A percentile compares a stretch with the other conserved stretches of the same genome.
Evolutionary conservation across 495 filamentous ascomycete species (phyloP).

Genomic region (Cenococcum geophilum): DNA sequence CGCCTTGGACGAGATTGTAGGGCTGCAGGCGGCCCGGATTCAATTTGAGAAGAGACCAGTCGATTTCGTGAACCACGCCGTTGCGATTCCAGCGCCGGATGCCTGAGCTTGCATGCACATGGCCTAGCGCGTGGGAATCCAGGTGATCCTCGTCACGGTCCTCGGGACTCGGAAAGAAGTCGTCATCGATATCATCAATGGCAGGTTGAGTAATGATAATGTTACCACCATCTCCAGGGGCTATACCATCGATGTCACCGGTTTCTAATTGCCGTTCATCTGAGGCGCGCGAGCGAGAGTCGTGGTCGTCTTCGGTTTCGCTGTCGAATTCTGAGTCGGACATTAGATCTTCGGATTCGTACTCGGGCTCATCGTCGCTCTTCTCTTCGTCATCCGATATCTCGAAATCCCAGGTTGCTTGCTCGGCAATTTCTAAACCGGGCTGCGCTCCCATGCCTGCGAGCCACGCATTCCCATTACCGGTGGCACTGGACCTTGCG

Average conservation of each 20-base stretch:
- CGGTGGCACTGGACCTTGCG: conserved; percentile 24
- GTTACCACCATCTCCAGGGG: conserved; percentile 63
- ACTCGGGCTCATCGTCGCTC: conserved; percentile 26
- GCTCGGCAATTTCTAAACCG: conserved; percentile 18
- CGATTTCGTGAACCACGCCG: conserved; percentile 78
- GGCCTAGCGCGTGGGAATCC: conserved; percentile 67
- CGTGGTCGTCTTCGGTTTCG: conserved; percentile 17
- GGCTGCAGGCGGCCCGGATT: conserved; percentile 61
- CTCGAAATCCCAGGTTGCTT: conserved; percentile 24
- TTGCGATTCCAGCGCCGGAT: conserved; percentile 62
- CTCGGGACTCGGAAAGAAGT: conserved; percentile 61
- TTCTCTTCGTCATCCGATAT: conserved; percentile 33
- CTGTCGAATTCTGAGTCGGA: conserved; percentile 47
- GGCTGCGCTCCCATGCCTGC: conserved; percentile 28
- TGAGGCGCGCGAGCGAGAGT: background rate
- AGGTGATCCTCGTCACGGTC: conserved; percentile 69
- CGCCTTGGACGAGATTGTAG: conserved; percentile 56
- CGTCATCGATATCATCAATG: conserved; percentile 74
- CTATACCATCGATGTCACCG: conserved; percentile 79
- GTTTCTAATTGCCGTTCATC: background rate
- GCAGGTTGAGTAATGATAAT: conserved; percentile 79
- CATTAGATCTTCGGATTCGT: conserved; percentile 30
- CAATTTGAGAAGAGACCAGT: conserved; percentile 91
- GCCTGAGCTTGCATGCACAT: conserved; percentile 83
- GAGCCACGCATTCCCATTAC: conserved; percentile 21